Conservation (phyloP, 768 basidiomycete species). For the Chalciporus pseudorubinellus region DNA sequence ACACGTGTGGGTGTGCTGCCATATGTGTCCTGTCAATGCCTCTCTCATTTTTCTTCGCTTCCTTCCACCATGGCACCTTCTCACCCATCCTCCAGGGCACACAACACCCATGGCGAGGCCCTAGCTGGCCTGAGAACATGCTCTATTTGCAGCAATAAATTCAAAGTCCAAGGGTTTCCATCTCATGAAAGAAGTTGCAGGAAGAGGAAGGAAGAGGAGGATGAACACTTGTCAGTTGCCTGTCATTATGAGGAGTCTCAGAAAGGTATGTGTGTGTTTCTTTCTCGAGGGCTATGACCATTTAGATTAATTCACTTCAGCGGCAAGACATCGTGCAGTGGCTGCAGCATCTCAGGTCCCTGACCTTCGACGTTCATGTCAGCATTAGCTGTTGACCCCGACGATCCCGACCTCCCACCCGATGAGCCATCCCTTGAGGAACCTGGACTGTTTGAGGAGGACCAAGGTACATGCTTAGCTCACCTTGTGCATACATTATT, state of each 20-base stretch:
- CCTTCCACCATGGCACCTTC: background rate
- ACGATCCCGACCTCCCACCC: no score
- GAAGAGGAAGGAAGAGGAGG: background rate
- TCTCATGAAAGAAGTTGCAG: background rate
- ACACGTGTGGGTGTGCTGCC: no score
- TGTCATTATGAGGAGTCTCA: background rate
- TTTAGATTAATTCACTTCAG: background rate
- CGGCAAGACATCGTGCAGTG: background rate
- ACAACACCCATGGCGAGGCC: background rate
- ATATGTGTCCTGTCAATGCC: background rate
- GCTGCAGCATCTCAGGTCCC: background rate
- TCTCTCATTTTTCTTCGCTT: background rate
- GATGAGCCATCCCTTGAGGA: no score
- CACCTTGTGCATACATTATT: background rate
- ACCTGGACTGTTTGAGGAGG: no score
- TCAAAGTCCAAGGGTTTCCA: background rate
- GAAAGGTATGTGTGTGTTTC: background rate
- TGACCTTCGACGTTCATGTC: no score
- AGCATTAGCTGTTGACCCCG: no score
- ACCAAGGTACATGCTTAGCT: background rate
- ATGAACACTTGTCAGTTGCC: background rate
- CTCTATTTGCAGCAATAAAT: background rate
- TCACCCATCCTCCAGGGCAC: background rate
- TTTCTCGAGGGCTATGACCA: no score
- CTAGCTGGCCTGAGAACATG: background rate